Evolutionary conservation across 148 eudicot species (phyloP).

Genomic region (Vaccinium macrocarpon): DNA sequence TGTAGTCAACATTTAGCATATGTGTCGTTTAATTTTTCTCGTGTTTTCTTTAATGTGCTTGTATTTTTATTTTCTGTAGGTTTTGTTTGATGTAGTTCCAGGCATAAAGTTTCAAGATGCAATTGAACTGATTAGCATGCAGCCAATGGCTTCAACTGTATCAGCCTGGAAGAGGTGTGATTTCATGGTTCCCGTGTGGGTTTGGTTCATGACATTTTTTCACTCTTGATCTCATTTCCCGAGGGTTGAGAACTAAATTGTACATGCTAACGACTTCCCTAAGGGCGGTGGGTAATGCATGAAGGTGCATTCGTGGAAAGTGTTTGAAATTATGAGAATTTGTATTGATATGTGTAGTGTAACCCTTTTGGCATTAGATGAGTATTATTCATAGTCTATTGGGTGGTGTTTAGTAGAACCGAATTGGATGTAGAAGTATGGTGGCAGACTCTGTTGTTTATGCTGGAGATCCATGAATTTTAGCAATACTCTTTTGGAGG

Average conservation of each 20-base stretch:
- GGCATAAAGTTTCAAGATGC: slow-evolving; percentile 84
- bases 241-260: neutral
- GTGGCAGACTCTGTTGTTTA: neutral
- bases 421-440: too few species aligned
- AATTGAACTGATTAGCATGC: slow-evolving; percentile 86
- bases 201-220: neutral
- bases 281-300: neutral
- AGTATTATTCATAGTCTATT: neutral
- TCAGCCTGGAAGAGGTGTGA: slow-evolving; percentile 87
- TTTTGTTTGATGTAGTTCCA: slow-evolving; percentile 93
- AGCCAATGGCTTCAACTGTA: slow-evolving; percentile 76
- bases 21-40: neutral
- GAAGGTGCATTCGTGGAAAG: neutral
- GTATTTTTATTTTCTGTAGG: slow-evolving; percentile 41
- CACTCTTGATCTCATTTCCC: neutral
- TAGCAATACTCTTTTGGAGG: neutral
- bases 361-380: neutral
- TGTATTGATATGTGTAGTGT: neutral
- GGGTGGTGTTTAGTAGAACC: neutral
- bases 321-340: neutral
- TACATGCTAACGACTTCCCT: neutral
- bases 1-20: neutral
- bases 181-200: slow-evolving; percentile 11
- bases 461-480: neutral
- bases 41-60: slow-evolving; percentile 4